These are phyloP conservation scores for Vitis rotundifolia DNA, from an alignment of 164 flowering plant species.

Conservation along the genomic window DNA sequence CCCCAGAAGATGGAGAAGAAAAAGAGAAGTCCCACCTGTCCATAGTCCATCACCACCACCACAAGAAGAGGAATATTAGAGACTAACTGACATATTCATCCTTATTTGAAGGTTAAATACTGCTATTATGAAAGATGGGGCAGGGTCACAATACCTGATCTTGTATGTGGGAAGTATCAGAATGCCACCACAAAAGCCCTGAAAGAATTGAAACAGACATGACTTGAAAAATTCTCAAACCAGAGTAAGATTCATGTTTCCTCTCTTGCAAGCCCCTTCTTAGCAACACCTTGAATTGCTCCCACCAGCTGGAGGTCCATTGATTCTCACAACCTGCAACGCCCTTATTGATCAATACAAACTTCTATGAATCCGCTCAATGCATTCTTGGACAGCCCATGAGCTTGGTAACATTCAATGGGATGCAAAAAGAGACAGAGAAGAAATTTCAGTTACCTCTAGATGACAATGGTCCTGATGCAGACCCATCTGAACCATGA, in stretches of 20 bases:
- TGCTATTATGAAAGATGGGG: too few species aligned
- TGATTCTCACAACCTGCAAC: slow-evolving; percentile 39
- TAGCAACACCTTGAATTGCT: slow-evolving; percentile 69
- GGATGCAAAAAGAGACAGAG: background rate
- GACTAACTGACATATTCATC: background rate
- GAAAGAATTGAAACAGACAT: slow-evolving; percentile 75
- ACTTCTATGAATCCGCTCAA: slow-evolving; percentile 5
- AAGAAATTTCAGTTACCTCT: slow-evolving; percentile 29
- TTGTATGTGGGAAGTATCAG: slow-evolving; percentile 65
- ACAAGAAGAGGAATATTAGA: background rate
- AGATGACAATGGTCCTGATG: slow-evolving; percentile 17
- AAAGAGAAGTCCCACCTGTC: slow-evolving; percentile 84
- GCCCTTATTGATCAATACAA: background rate
- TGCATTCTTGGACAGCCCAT: background rate
- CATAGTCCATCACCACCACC: background rate
- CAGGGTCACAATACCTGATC: slow-evolving; percentile 66
- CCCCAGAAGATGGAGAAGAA: slow-evolving; percentile 98
- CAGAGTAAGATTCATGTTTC: slow-evolving; percentile 79
- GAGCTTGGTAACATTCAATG: too few species aligned
- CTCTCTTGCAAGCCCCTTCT: slow-evolving; percentile 76
- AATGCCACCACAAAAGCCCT: slow-evolving; percentile 93
- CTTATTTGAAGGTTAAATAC: too few species aligned
- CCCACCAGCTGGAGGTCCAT: slow-evolving; percentile 77
- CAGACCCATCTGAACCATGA: slow-evolving; percentile 7
- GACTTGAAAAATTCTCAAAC: slow-evolving; percentile 78